Evolutionary conservation across 169 alveolate genomes (phyloP).

Genomic region (Plasmodium vivax): DNA sequence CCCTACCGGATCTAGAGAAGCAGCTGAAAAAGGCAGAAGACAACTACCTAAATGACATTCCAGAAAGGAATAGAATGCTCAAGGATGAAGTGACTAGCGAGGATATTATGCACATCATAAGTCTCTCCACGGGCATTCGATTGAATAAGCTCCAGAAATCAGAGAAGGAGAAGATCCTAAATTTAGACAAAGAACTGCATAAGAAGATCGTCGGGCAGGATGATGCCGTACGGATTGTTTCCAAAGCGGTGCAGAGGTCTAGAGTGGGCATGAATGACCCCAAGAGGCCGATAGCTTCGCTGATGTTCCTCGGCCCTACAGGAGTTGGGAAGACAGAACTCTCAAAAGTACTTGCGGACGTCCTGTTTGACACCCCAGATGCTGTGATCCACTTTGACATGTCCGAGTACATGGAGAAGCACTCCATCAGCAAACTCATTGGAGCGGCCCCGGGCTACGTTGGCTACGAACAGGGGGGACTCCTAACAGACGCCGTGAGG

Average conservation of each 20-base stretch:
- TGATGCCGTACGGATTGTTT: conserved; percentile 84
- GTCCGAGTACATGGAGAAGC: conserved; percentile 94
- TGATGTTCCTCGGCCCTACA: conserved; percentile 93
- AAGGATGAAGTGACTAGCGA: conserved; percentile 90
- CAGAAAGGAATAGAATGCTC: conserved; percentile 76
- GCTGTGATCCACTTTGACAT: conserved; percentile 90
- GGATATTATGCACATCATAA: conserved; percentile 87
- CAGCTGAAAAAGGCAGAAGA: conserved; percentile 80
- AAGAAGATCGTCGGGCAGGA: conserved; percentile 89
- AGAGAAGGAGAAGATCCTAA: conserved; percentile 88
- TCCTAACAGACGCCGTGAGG: conserved; percentile 92
- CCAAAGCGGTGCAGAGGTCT: conserved; percentile 89
- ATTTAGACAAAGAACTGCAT: conserved; percentile 82
- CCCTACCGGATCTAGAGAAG: conserved; percentile 89
- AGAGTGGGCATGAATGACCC: conserved; percentile 93
- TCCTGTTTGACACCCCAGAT: conserved; percentile 88
- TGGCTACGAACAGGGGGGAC: conserved; percentile 93
- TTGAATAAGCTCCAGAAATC: conserved; percentile 84
- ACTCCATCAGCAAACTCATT: conserved; percentile 88
- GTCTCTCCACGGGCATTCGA: conserved; percentile 92
- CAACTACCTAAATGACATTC: conserved; percentile 79
- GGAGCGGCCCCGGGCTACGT: conserved; percentile 95
- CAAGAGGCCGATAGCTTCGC: conserved; percentile 90
- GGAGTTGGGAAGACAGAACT: conserved; percentile 94
- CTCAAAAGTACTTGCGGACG: conserved; percentile 92